phyloP scores from a whole-genome alignment of 2,329 filamentous ascomycete species.

The Colletotrichum echinochloae region DNA sequence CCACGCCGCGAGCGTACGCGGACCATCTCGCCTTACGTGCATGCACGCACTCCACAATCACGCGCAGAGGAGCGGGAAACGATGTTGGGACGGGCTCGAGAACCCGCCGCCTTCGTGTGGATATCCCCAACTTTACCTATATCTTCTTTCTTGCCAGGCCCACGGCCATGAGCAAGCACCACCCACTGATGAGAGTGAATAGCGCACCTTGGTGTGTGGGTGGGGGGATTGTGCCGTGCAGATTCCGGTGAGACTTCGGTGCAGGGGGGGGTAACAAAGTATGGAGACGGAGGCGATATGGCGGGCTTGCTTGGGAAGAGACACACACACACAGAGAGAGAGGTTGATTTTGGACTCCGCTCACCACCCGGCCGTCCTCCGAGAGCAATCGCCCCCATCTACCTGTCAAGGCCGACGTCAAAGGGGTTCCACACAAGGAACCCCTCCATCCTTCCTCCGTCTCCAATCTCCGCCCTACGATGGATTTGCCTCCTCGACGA shows the following conservation, averaged over 20 bases:
- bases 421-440: neutral
- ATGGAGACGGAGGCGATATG: slow-evolving; percentile 23
- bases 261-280: neutral
- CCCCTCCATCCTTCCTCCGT: neutral
- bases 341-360: neutral
- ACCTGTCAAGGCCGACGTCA: neutral
- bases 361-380: slow-evolving; percentile 35
- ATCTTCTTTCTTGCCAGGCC: slow-evolving; percentile 18
- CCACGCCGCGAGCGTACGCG: neutral
- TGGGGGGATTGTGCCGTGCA: neutral
- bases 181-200: neutral
- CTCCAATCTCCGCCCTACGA: slow-evolving; percentile 14
- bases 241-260: slow-evolving; percentile 28
- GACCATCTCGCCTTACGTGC: slow-evolving; percentile 26
- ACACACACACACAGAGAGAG: neutral
- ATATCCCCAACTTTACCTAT: neutral
- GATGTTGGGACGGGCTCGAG: neutral
- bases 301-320: neutral
- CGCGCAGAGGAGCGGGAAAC: neutral
- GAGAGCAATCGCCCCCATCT: slow-evolving; percentile 1
- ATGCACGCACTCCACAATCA: slow-evolving; percentile 7
- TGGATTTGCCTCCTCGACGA: neutral
- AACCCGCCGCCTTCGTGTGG: neutral
- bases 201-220: neutral
- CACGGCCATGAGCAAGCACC: neutral